phyloP scores from a whole-genome alignment of 345 rosid genomes.

The Corchorus capsularis region DNA sequence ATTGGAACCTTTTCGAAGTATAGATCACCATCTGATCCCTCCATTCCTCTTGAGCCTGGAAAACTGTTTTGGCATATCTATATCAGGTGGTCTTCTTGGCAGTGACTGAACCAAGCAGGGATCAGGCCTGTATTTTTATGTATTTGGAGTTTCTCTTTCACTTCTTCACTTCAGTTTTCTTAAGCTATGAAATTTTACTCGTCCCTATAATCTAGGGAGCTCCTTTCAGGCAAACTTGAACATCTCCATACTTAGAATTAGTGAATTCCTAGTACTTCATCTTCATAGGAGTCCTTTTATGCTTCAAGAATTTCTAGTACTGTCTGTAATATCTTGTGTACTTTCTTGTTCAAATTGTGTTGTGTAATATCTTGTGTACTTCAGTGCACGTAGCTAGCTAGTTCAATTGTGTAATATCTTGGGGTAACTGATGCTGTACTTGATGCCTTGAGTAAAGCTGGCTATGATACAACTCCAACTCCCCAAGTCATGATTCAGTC shows the following conservation, averaged over 20 bases:
- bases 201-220: neutral
- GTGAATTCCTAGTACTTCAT: neutral
- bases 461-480: conserved; percentile 49
- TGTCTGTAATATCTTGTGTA: too few species aligned
- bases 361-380: too few species aligned
- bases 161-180: neutral
- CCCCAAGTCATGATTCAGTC: conserved; percentile 83
- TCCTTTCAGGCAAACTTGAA: neutral
- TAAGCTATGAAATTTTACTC: neutral
- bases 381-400: too few species aligned
- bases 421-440: conserved; percentile 60
- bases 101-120: conserved; percentile 25
- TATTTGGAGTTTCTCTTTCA: neutral
- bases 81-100: conserved; percentile 19
- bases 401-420: conserved; percentile 5
- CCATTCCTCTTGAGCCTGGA: conserved; percentile 21
- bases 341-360: too few species aligned
- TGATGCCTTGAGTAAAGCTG: conserved; percentile 54
- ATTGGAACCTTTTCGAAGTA: conserved; percentile 64
- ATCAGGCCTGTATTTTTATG: neutral
- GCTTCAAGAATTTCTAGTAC: too few species aligned
- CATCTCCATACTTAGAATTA: neutral
- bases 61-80: conserved; percentile 6
- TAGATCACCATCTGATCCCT: conserved; percentile 29
- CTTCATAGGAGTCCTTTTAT: too few species aligned